Percentiles rank a stretch among this genome's conserved stretches.
These are phyloP conservation scores for Polygonum aviculare DNA, from an alignment of 148 eudicot species.

Conservation along the genomic window DNA sequence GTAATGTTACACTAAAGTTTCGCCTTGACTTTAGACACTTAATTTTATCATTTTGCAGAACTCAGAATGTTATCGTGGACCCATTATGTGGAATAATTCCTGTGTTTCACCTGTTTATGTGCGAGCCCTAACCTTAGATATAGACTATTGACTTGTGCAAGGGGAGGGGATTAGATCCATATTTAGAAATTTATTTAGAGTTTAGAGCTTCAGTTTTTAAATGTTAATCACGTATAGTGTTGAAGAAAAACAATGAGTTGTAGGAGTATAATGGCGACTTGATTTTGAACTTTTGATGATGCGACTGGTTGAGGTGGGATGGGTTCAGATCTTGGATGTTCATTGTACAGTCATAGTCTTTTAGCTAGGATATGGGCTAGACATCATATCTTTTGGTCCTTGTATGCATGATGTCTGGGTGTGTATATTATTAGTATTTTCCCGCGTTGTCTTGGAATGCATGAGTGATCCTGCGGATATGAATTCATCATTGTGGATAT, in stretches of 20 bases:
- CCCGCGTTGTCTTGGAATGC: background rate
- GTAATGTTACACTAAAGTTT: conserved; percentile 21
- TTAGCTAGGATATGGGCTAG: background rate
- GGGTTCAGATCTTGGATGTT: background rate
- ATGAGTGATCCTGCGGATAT: background rate
- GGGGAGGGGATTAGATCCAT: background rate
- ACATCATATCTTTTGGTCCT: background rate
- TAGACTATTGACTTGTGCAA: background rate
- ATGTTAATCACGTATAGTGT: no score
- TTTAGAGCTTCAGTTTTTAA: no score
- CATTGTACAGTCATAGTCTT: background rate
- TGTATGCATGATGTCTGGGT: background rate
- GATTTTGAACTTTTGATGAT: background rate
- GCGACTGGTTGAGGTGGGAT: background rate
- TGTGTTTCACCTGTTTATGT: background rate
- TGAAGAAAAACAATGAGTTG: background rate
- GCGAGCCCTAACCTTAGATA: background rate
- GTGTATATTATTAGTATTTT: background rate
- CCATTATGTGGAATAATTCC: background rate
- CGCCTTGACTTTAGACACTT: background rate
- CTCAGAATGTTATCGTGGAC: background rate
- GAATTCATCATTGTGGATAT: background rate
- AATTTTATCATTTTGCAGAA: background rate
- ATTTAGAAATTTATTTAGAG: no score
- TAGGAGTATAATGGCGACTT: background rate